phyloP scores from a whole-genome alignment of 2,329 filamentous ascomycete species.

The Huntiella omanensis region DNA sequence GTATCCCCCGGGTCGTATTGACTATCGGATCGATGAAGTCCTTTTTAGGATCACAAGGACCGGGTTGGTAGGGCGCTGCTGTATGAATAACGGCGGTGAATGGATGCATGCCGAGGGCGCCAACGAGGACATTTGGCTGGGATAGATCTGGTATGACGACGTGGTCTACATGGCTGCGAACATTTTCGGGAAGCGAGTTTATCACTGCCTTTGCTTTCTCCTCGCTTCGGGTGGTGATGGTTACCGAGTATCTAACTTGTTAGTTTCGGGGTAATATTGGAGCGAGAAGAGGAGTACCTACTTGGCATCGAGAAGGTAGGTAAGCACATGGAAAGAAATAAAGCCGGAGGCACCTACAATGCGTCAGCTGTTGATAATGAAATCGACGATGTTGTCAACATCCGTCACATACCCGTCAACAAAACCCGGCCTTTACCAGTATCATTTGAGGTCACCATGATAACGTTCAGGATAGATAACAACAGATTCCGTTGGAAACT shows the following conservation, averaged over 20 bases:
- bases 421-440: background rate
- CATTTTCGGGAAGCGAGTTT: slow-evolving; percentile 18
- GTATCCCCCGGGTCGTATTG: slow-evolving; percentile 29
- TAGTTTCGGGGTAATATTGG: background rate
- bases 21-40: slow-evolving; percentile 38
- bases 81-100: slow-evolving; percentile 62
- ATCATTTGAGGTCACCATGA: too few species aligned
- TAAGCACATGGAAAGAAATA: slow-evolving; percentile 34
- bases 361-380: background rate
- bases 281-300: background rate
- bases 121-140: slow-evolving; percentile 47
- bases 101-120: slow-evolving; percentile 23
- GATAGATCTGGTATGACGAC: slow-evolving; percentile 56
- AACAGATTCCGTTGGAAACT: too few species aligned
- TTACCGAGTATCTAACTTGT: slow-evolving; percentile 3
- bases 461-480: too few species aligned
- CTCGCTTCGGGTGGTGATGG: slow-evolving; percentile 13
- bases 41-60: slow-evolving; percentile 29
- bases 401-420: slow-evolving; percentile 2
- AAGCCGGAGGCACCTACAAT: slow-evolving; percentile 30
- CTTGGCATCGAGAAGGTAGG: slow-evolving; percentile 21
- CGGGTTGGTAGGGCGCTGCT: slow-evolving; percentile 54
- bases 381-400: background rate
- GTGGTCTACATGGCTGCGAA: slow-evolving; percentile 19
- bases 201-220: slow-evolving; percentile 27